Evolutionary conservation across 1,284 basidiomycete species (phyloP), one percentile per base, ranked within the genome.

Genomic region (Chalciporus sp.): DNA sequence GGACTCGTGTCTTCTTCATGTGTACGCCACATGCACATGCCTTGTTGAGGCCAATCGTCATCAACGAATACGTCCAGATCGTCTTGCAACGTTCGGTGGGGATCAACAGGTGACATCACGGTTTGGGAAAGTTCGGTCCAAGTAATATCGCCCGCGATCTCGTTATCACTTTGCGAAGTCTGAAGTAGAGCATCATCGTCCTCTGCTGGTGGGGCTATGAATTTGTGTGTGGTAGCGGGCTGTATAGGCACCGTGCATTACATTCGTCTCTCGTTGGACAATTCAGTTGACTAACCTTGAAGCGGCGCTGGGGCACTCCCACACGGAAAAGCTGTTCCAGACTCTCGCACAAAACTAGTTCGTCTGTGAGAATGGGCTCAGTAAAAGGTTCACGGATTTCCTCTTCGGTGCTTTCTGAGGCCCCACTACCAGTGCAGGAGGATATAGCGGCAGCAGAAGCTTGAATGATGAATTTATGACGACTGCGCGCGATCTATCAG

Each of bases 251-350:
- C 42, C 39, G 43, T 29, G 33, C 57, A 50, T 44, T 31, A 56
- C 33, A 43, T 17, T 26, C 27, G 42, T 11, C 39, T 33, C 40
- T 28, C 14, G 27, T 49, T 48, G 47, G n/a, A 17, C 41, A 20
- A 55, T 26, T 42, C 39, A 48, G 63, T 50, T 27, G 29, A 66
- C 65, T 53, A 57, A 83, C 85, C 77, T 82, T 84, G 67, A 84
- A 83, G 37, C 67, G 74, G 7, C 72, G 70, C 7, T 74, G 74
- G 42, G 73, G 76, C 56, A 80, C 65, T 4, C 75, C 71, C 37
- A 60, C 55, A 53, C 75, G 76, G 61, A 80, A 82, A 11, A 84
- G 61, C 40, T 66, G 68, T 57, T 82, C 78, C 72, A 87, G 71
- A 20, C 76, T 70, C 41, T 74, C 67, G 57, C 69, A 72, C 42